Evolutionary conservation across 2,329 filamentous ascomycete species (phyloP).

Genomic region (Mycosphaerella sp.): DNA sequence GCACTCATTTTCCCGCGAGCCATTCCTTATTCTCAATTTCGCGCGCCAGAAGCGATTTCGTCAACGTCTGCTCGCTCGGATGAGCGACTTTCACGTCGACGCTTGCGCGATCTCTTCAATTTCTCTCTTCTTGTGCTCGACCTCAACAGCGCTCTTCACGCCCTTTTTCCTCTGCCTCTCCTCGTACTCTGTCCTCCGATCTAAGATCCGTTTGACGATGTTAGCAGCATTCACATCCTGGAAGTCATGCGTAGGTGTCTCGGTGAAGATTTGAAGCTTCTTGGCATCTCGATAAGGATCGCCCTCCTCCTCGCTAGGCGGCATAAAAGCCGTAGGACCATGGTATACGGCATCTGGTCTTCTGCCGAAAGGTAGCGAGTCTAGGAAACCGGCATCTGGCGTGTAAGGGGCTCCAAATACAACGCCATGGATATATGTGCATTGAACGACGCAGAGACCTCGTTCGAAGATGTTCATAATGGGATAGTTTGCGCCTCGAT

Average conservation of each 20-base stretch:
- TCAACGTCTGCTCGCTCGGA: no score
- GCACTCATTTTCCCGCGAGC: no score
- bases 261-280: slow-evolving; percentile 73
- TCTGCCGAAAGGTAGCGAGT: slow-evolving; percentile 57
- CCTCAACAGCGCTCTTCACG: slow-evolving; percentile 73
- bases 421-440: slow-evolving; percentile 83
- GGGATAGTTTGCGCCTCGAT: slow-evolving; percentile 97
- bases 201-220: slow-evolving; percentile 86
- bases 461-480: slow-evolving; percentile 99
- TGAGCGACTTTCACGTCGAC: background rate
- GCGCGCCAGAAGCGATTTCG: no score
- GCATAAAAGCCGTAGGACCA: slow-evolving; percentile 90
- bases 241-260: slow-evolving; percentile 72
- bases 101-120: slow-evolving; percentile 1
- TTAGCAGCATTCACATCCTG: slow-evolving; percentile 84
- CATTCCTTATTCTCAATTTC: no score
- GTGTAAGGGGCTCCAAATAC: slow-evolving; percentile 87
- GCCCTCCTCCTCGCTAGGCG: slow-evolving; percentile 37
- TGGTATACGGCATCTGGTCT: slow-evolving; percentile 78
- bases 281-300: slow-evolving; percentile 69
- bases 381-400: slow-evolving; percentile 72
- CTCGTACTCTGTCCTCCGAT: slow-evolving; percentile 80
- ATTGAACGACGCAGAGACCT: slow-evolving; percentile 90
- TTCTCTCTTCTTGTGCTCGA: slow-evolving; percentile 29
- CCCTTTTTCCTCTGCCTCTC: slow-evolving; percentile 86